Evolutionary conservation across 257 asterid genomes (phyloP).

Genomic region (Echites panduratus): DNA sequence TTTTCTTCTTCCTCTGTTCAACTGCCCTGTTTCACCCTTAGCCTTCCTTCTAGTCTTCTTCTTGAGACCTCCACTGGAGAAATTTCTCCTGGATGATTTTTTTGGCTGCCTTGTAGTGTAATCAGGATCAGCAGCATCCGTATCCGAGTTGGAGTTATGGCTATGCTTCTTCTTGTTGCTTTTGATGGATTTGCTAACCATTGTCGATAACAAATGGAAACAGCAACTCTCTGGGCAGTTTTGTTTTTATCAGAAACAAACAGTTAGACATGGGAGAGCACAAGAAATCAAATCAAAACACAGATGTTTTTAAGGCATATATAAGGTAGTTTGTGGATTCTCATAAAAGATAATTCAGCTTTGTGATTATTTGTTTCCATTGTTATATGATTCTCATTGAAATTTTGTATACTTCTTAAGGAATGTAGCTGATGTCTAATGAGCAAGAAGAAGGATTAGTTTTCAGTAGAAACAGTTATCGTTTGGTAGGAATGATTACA

Average conservation of each 20-base stretch:
- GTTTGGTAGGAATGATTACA: too few species aligned
- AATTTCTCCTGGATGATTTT: not conserved
- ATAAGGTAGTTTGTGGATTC: conserved; percentile 9
- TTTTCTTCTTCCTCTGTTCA: too few species aligned
- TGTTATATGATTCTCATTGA: conserved; percentile 6
- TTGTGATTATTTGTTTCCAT: conserved; percentile 19
- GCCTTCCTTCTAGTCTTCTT: not conserved
- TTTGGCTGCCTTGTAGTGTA: conserved; percentile 5
- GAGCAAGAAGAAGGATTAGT: too few species aligned
- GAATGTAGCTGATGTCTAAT: conserved; percentile 7
- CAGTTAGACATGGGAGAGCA: not conserved
- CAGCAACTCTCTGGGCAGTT: not conserved
- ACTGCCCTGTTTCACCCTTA: too few species aligned
- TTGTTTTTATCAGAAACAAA: not conserved
- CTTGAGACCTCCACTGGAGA: not conserved
- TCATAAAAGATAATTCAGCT: not conserved
- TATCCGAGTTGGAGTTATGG: conserved; percentile 19
- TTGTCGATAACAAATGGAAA: not conserved
- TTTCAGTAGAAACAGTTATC: too few species aligned
- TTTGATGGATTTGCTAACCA: conserved; percentile 15
- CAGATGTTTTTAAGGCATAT: not conserved
- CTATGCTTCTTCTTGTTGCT: conserved; percentile 10
- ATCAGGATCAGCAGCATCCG: conserved; percentile 24
- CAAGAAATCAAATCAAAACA: conserved; percentile 7
- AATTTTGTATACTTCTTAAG: not conserved